A percentile compares a stretch with the other conserved stretches of the same genome.
Conservation (phyloP, 2,329 filamentous ascomycete species). For the Bipolaris victoriae region DNA sequence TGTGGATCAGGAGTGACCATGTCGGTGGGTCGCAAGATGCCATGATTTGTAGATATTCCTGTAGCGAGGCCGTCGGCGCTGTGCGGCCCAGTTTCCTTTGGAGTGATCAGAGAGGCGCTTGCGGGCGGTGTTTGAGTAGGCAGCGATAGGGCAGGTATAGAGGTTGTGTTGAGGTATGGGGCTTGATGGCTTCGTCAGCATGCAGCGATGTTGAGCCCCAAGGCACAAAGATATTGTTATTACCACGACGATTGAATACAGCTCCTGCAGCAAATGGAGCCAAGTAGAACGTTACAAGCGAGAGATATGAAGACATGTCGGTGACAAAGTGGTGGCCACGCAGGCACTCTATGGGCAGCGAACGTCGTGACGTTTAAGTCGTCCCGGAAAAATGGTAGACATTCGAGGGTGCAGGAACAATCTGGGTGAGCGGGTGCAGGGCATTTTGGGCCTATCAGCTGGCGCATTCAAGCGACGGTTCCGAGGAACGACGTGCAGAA, state of each 20-base stretch:
- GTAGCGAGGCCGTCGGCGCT: slow-evolving; percentile 2
- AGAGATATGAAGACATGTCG: slow-evolving; percentile 24
- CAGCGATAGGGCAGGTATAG: slow-evolving; percentile 18
- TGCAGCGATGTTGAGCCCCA: slow-evolving; percentile 29
- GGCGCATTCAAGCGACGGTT: slow-evolving; percentile 18
- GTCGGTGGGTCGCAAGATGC: slow-evolving; percentile 18
- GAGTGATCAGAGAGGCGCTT: not conserved
- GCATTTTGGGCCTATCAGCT: slow-evolving; percentile 21
- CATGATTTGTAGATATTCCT: slow-evolving; percentile 15
- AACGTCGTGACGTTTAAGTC: slow-evolving; percentile 24
- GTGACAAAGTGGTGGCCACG: slow-evolving; percentile 23
- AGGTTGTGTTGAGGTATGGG: slow-evolving; percentile 37
- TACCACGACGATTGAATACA: slow-evolving; percentile 31
- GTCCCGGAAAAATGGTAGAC: slow-evolving; percentile 21
- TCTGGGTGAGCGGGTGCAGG: slow-evolving; percentile 31
- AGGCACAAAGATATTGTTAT: slow-evolving; percentile 21
- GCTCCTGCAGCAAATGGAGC: slow-evolving; percentile 23
- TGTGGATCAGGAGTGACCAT: slow-evolving; percentile 6
- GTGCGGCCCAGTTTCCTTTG: slow-evolving; percentile 2
- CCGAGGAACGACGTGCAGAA: slow-evolving; percentile 15
- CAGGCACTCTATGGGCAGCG: slow-evolving; percentile 32
- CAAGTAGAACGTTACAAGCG: slow-evolving; percentile 24
- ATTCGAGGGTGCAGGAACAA: slow-evolving; percentile 25
- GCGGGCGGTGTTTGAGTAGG: slow-evolving; percentile 12
- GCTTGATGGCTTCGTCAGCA: slow-evolving; percentile 40